Evolutionary conservation across 352 stramenopile species (phyloP).

Genomic region (Globisporangium nagaii): DNA sequence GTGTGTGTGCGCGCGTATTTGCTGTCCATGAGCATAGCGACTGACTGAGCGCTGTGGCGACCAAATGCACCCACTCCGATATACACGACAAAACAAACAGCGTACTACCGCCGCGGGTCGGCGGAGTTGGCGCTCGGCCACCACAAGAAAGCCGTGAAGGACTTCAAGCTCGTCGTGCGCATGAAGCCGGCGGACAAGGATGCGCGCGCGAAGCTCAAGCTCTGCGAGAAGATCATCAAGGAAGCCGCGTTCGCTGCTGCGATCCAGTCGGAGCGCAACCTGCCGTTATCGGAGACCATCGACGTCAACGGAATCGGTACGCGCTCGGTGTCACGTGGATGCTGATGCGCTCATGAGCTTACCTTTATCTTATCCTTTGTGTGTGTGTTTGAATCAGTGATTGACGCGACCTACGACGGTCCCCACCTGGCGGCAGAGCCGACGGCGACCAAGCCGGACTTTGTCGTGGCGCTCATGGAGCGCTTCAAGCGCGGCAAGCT

Average conservation of each 20-base stretch:
- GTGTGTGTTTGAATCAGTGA: constrained; percentile 24
- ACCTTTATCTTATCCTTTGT: neutral
- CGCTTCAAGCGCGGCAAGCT: constrained; percentile 96
- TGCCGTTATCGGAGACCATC: constrained; percentile 91
- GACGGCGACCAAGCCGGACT: constrained; percentile 64
- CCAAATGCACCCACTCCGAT: neutral
- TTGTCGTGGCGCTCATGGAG: constrained; percentile 91
- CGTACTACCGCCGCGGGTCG: constrained; percentile 97
- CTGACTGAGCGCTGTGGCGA: neutral
- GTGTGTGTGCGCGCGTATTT: neutral
- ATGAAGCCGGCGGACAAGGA: constrained; percentile 94
- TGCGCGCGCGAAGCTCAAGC: constrained; percentile 91
- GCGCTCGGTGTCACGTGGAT: neutral
- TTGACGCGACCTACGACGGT: constrained; percentile 79
- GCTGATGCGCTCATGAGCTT: neutral
- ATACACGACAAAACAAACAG: no score
- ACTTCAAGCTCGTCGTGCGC: constrained; percentile 95
- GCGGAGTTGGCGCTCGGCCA: constrained; percentile 95
- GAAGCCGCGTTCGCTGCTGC: constrained; percentile 94
- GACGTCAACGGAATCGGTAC: constrained; percentile 79
- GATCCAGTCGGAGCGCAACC: constrained; percentile 94
- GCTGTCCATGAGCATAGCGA: neutral
- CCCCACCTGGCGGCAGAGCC: constrained; percentile 59
- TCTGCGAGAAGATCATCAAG: constrained; percentile 96
- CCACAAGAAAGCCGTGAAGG: constrained; percentile 96